These are phyloP conservation scores for Eucommia ulmoides DNA, from an alignment of 257 asterid species.

Conservation along the genomic window DNA sequence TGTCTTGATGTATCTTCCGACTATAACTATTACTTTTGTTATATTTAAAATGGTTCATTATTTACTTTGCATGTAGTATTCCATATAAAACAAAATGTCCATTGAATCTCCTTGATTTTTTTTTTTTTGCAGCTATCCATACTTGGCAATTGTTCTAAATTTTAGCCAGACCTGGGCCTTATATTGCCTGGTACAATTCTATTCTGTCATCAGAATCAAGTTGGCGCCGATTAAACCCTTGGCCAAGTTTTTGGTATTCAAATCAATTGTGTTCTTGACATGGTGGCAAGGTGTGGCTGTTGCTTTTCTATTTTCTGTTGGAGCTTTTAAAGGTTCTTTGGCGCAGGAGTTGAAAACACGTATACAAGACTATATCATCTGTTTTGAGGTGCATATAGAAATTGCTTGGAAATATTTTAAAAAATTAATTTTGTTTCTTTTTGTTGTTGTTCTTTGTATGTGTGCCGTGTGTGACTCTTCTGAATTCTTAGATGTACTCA, in stretches of 20 bases:
- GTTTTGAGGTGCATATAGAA: slow-evolving; percentile 65
- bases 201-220: slow-evolving; percentile 79
- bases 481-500: too few relatives aligned
- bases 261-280: slow-evolving; percentile 87
- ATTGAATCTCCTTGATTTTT: too few relatives aligned
- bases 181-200: slow-evolving; percentile 93
- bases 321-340: slow-evolving; percentile 77
- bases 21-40: too few relatives aligned
- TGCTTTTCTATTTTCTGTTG: slow-evolving; percentile 85
- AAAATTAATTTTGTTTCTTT: neutral
- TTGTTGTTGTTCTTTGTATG: neutral
- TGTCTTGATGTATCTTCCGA: too few relatives aligned
- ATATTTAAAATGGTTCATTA: too few relatives aligned
- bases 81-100: too few relatives aligned
- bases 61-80: too few relatives aligned
- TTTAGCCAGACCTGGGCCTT: slow-evolving; percentile 99
- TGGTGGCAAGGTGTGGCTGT: slow-evolving; percentile 99
- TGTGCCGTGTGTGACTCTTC: too few relatives aligned
- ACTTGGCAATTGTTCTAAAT: slow-evolving; percentile 80
- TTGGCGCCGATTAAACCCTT: slow-evolving; percentile 89
- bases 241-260: slow-evolving; percentile 93
- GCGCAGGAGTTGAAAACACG: slow-evolving; percentile 70
- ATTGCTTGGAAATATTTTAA: slow-evolving; percentile 2
- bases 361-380: slow-evolving; percentile 86
- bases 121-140: slow-evolving; percentile 85